phyloP scores from a whole-genome alignment of 2,329 filamentous ascomycete genomes.

The Cercospora berteroae region DNA sequence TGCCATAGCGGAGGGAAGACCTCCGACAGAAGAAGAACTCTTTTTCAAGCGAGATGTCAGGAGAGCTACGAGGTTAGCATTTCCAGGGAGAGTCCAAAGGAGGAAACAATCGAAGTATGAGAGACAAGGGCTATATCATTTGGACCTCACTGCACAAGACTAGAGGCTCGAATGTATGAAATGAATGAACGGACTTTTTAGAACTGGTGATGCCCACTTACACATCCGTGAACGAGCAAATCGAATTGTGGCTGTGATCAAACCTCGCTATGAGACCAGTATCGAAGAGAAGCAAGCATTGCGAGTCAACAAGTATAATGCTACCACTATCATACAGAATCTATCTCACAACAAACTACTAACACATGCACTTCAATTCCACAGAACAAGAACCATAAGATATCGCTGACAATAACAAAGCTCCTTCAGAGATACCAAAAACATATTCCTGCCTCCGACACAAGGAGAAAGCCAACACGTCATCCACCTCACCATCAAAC shows the following conservation, averaged over 20 bases:
- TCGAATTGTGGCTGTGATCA: no score
- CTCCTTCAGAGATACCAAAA: neutral
- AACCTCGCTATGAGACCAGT: no score
- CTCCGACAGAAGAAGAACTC: neutral
- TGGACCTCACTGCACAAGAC: no score
- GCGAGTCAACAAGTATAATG: neutral
- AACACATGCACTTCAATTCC: slow-evolving; percentile 2
- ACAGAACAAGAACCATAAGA: neutral
- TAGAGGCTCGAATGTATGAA: no score
- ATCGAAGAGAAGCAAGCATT: no score
- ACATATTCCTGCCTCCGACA: neutral
- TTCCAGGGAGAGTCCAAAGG: neutral
- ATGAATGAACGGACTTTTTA: no score
- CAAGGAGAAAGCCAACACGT: neutral
- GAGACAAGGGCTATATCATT: no score
- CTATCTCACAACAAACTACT: slow-evolving; percentile 10
- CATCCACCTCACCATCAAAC: neutral
- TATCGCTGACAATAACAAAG: neutral
- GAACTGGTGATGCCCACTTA: neutral
- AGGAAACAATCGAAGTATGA: neutral
- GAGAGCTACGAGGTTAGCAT: neutral
- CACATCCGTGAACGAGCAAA: neutral
- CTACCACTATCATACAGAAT: neutral
- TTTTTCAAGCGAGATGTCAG: neutral
- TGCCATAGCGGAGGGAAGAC: neutral